phyloP scores from a whole-genome alignment of 2,329 filamentous ascomycete genomes.

The Plectosphaerella plurivora region DNA sequence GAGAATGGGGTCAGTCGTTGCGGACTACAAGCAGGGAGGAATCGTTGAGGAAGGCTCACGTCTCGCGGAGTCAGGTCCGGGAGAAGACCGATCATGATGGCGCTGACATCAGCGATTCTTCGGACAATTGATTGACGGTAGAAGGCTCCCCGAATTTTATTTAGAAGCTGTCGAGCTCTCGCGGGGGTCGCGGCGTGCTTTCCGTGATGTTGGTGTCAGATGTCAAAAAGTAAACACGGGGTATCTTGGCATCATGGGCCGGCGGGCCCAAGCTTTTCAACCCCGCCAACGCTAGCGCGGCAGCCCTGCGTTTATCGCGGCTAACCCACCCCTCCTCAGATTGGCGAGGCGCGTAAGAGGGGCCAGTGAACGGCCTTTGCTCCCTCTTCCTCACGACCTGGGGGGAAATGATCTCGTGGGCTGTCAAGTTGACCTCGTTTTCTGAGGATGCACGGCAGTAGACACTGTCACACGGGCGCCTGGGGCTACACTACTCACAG shows the following conservation, averaged over 20 bases:
- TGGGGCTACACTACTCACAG: too few species aligned
- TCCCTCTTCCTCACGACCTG: too few species aligned
- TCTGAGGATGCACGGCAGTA: background rate
- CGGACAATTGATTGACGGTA: too few species aligned
- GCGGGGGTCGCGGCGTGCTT: background rate
- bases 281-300: slow-evolving; percentile 1
- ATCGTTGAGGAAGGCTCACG: slow-evolving; percentile 38
- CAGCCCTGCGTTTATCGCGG: slow-evolving; percentile 10
- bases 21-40: background rate
- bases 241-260: background rate
- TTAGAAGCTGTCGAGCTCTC: too few species aligned
- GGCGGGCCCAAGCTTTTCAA: background rate
- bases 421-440: background rate
- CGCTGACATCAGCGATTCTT: background rate
- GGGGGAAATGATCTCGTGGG: too few species aligned
- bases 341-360: background rate
- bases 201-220: background rate
- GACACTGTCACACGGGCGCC: background rate
- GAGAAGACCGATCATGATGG: slow-evolving; percentile 56
- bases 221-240: background rate
- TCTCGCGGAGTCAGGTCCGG: slow-evolving; percentile 67
- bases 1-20: slow-evolving; percentile 13
- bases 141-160: too few species aligned
- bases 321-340: background rate
- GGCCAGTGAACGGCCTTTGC: too few species aligned